Evolutionary conservation across 2,329 filamentous ascomycete genomes (phyloP), one percentile per base, ranked within the genome.

Genomic region (Botrytis sinoallii): DNA sequence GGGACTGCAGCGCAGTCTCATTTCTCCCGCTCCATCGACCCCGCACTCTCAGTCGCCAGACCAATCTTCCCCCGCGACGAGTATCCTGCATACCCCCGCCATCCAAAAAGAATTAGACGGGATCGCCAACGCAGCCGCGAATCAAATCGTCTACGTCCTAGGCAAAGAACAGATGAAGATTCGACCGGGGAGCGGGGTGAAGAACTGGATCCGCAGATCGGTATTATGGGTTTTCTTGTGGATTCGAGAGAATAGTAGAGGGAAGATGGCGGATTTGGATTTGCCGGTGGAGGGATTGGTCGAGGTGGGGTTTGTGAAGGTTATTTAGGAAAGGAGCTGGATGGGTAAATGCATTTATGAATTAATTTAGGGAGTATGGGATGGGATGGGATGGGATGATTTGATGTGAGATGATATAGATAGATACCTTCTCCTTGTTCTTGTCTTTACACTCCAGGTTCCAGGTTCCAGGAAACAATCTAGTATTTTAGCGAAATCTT

Each of bases 281-380:
- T 82, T 91, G 60, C 85, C 87, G 0, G 85, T 87, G 74, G 89
- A 92, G 74, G 85, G 86, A 67, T 80, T 92, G 66, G 87, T 92
- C 29, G 91, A 92, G 82, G 89, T 92, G 29, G 91, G 91, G 0
- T 92, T 92, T 79, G 85, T 92, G 1, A 91, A 91, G 81, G 88
- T 91, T 75, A 88, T 92, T 71, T 90, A 52, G 29, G 63, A 10
- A 8, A 3, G 16, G 38, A 14, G 40, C 0, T 2, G 44, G 44
- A 32, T 32, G 32, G 44, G 42, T 18, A 22, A 4, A 46, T 46
- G 44, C 18, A 2, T 44, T 44, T 42, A 42, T 42, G 42, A 42
- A 44, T 44, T 18, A 44, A 44, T 8, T 18, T 20, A 44, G 0
- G 1, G 42, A 44, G 16, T 1, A 44, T 44, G 42, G 38, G 18